phyloP scores from a whole-genome alignment of 208 protist genomes.

The Trichomonas gallinae region DNA sequence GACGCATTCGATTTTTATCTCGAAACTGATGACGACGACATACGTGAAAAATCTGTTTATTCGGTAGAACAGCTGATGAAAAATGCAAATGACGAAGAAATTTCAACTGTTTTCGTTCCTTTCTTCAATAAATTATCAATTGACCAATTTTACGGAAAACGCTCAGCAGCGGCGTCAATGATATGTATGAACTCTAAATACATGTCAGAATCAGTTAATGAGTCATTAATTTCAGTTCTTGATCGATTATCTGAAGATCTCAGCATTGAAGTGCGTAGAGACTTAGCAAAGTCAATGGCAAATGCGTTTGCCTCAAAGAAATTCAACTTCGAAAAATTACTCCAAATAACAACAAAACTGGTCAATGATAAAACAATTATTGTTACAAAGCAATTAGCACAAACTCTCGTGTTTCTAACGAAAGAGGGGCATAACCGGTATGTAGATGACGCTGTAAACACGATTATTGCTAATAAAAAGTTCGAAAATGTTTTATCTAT shows the following conservation, averaged over 20 bases:
- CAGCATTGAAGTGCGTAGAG: background rate
- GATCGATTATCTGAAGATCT: background rate
- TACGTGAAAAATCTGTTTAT: background rate
- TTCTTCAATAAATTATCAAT: background rate
- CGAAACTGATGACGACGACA: background rate
- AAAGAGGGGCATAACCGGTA: background rate
- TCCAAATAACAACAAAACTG: background rate
- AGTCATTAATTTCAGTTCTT: background rate
- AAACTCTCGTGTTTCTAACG: background rate
- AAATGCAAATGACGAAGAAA: background rate
- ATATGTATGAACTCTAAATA: background rate
- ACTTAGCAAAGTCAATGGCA: background rate
- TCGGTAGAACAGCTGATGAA: background rate
- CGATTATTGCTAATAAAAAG: background rate
- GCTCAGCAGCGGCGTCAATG: background rate
- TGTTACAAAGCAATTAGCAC: background rate
- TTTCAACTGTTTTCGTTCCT: background rate
- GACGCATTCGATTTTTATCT: background rate
- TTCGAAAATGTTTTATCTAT: background rate
- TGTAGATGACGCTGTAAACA: background rate
- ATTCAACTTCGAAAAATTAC: background rate
- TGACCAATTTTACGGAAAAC: background rate
- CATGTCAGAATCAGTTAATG: background rate
- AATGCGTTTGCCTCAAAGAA: background rate
- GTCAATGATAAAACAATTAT: background rate